phyloP scores from a whole-genome alignment of 371 early-diverging fungal species.

The Actinomucor elegans region DNA sequence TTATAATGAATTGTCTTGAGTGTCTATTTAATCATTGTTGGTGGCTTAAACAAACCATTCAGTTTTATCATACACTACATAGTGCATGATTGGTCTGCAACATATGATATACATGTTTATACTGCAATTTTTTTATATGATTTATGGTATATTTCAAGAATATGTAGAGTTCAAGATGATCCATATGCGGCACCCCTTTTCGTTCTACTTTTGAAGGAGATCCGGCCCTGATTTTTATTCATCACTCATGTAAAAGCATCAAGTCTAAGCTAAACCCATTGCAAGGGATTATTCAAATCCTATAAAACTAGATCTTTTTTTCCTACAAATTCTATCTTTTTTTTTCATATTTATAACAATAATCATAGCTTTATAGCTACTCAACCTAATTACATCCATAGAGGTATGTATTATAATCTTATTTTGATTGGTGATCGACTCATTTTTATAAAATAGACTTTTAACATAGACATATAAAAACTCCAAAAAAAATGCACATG shows the following conservation, averaged over 20 bases:
- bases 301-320: no score
- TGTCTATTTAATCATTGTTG: no score
- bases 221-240: no score
- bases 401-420: slow-evolving; percentile 1
- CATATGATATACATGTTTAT: background rate
- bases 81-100: background rate
- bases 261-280: no score
- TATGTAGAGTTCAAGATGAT: no score
- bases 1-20: no score
- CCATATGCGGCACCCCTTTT: no score
- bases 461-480: background rate
- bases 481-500: slow-evolving; percentile 11
- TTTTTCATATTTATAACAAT: background rate
- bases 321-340: no score
- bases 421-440: no score
- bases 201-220: background rate
- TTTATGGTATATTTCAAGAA: background rate
- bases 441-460: no score
- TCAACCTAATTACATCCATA: background rate
- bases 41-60: background rate
- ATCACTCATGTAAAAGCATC: no score
- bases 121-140: background rate
- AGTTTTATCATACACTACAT: background rate
- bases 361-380: background rate
- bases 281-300: no score